Evolutionary conservation across 1,284 basidiomycete species (phyloP), one percentile per base, ranked within the genome.

Genomic region (Heterobasidion irregulare): DNA sequence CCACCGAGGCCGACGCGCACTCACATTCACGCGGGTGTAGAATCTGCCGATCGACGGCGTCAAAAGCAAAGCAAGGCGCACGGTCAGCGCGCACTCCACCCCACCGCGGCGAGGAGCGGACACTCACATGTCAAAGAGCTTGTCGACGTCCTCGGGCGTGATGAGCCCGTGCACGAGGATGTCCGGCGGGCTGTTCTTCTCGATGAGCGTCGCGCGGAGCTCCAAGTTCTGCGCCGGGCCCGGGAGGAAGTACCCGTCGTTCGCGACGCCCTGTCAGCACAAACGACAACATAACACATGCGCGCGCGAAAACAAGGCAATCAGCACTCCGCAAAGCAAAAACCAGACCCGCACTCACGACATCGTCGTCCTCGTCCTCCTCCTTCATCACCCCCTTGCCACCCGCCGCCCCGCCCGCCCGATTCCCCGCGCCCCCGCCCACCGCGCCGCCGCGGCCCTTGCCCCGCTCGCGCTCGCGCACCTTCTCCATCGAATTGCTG

Each of bases 111-210:
- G 43, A 13, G 47, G 47, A 15, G 32, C 7, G 53, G 8, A 0
- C 18, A 77, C 88, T 45, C 64, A 92, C 86, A 94, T 91, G 53
- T 89, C 78, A 63, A 94, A 94, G 26, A 94, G 70, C 60, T 84
- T 85, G 55, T 92, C 84, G 8, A 92, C 89, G 62, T 94, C 92
- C 52, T 83, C 80, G 0, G 86, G 82, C 1, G 84, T 84, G 48
- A 94, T 87, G 41, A 93, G 72, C 15, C 88, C 89, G 60, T 90
- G 86, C 0, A 92, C 81, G 50, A 94, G 66, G 56, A 94, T 91
- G 65, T 93, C 89, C 0, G 91, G 91, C 0, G 87, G 86, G 63
- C 80, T 84, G 61, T 91, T 85, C 57, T 82, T 81, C 63, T 92
- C 89, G 54, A 92, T 91, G 63, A 93, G 72, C 52, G 78, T 77